Evolutionary conservation across 768 basidiomycete species (phyloP), one percentile per base, ranked within the genome.

Genomic region (Lactarius sp.): DNA sequence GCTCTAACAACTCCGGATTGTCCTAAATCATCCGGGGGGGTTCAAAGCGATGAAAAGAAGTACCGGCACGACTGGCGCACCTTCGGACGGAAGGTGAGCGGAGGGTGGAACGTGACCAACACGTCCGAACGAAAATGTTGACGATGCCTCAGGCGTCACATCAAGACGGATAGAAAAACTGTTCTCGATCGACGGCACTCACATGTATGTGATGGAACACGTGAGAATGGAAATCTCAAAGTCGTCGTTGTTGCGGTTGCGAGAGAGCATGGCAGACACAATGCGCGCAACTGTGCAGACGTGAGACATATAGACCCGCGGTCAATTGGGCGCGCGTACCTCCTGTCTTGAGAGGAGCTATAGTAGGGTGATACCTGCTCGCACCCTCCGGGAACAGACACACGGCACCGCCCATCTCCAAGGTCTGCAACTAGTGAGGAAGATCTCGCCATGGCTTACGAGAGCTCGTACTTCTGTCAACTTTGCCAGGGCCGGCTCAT

Each of bases 51-150:
- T 36, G 34, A 46, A 13, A 14, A 46, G 16, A 2, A 44, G 53
- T 52, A 4, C 31, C 18, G 36, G 27, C 3, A 27, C 18, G 16
- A 60, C 27, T 6, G 8, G 37, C 36, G 64, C 60, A 63, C 83
- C 89, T 79, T 86, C 83, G 27, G 87, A 82, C 12, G 78, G 77
- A 91, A 88, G 46, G 71, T 79, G 71, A 90, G 78, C 0, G 90
- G 88, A 16, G 81, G 77, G 67, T 91, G 86, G 72, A 90, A 92
- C 3, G 87, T 88, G 22, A 95, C 88, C 53, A 95, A 75, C 18
- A 94, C 91, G 69, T 94, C 92, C 10, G 89, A 91, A 33, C 94
- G 85, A 70, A 92, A 95, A 73, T 92, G 86, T 70, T 94, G 85
- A 47, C 90, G 82, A 73, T 92, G 90, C 83, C 88, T 90, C 68